Conservation (phyloP, 768 basidiomycete genomes). For the Suillus americanus region DNA sequence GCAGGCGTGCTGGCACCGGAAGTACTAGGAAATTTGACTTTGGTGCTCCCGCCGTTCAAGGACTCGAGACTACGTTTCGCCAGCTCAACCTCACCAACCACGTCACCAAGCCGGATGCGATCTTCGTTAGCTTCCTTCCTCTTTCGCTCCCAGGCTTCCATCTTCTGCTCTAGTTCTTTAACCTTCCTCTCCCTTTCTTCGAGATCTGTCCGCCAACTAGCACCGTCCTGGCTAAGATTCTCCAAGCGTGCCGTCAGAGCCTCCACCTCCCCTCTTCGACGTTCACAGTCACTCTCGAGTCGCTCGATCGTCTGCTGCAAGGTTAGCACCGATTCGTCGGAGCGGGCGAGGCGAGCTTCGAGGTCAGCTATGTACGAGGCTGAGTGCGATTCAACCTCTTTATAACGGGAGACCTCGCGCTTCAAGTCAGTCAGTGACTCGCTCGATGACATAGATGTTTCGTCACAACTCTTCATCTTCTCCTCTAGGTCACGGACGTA, state of each 20-base stretch:
- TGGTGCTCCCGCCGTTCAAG: constrained; percentile 26
- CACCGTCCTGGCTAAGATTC: constrained; percentile 66
- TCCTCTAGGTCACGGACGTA: constrained; percentile 94
- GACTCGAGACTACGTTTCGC: constrained; percentile 69
- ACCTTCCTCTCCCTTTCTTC: constrained; percentile 81
- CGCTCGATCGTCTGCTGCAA: constrained; percentile 72
- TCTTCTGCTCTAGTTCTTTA: constrained; percentile 71
- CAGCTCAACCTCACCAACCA: constrained; percentile 69
- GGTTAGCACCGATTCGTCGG: constrained; percentile 72
- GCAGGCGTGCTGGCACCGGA: constrained; percentile 30
- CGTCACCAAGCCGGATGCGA: constrained; percentile 60
- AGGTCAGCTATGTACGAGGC: constrained; percentile 83
- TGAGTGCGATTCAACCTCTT: constrained; percentile 72
- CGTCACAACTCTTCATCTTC: constrained; percentile 84
- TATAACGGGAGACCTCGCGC: constrained; percentile 77
- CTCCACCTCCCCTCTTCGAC: constrained; percentile 70
- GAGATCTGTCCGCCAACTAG: constrained; percentile 82
- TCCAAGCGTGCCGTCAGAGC: constrained; percentile 72
- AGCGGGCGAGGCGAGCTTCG: constrained; percentile 74
- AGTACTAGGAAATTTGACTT: constrained; percentile 30
- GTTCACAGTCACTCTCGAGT: constrained; percentile 74
- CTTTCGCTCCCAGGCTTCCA: constrained; percentile 76
- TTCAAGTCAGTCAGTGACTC: constrained; percentile 82
- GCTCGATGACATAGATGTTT: constrained; percentile 71
- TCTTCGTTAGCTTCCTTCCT: constrained; percentile 67